These are phyloP conservation scores for Sporothrix protearum DNA, from an alignment of 2,329 filamentous ascomycete species.

Conservation along the genomic window DNA sequence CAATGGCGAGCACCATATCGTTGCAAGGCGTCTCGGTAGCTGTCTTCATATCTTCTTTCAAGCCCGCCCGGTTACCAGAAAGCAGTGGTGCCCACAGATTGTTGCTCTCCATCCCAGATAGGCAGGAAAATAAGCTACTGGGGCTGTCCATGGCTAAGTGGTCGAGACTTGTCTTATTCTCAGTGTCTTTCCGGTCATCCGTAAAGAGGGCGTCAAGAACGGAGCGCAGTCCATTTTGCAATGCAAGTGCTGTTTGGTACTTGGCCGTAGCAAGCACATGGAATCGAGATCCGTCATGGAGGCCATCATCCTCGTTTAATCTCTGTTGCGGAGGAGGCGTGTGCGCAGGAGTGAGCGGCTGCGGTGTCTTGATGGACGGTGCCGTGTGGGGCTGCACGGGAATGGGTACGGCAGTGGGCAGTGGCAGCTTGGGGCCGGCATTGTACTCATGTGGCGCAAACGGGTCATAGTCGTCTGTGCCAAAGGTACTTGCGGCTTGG, in stretches of 20 bases:
- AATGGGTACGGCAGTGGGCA: not conserved
- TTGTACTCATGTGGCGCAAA: slow-evolving; percentile 34
- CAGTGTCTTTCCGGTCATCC: slow-evolving; percentile 27
- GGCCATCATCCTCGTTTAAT: slow-evolving; percentile 23
- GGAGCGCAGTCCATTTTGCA: slow-evolving; percentile 57
- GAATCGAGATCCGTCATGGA: slow-evolving; percentile 34
- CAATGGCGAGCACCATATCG: slow-evolving; percentile 59
- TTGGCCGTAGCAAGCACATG: slow-evolving; percentile 43
- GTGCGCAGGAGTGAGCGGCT: slow-evolving; percentile 29
- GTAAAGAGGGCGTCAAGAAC: slow-evolving; percentile 52
- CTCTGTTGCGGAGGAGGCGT: slow-evolving; percentile 35
- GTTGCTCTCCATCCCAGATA: slow-evolving; percentile 46
- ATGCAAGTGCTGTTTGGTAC: slow-evolving; percentile 47
- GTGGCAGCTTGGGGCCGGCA: not conserved
- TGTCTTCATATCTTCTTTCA: not conserved
- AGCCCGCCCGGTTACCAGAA: slow-evolving; percentile 30
- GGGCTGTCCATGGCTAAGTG: not conserved
- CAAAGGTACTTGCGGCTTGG: slow-evolving; percentile 23
- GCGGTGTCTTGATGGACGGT: slow-evolving; percentile 12
- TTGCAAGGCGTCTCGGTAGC: slow-evolving; percentile 32
- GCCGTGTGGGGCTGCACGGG: not conserved
- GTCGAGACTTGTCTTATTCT: not conserved
- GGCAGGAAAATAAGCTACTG: slow-evolving; percentile 47
- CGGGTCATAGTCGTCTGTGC: slow-evolving; percentile 47
- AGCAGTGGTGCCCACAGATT: slow-evolving; percentile 53